Conservation (phyloP, 805 yeast genomes). For the Candida andamanensis region DNA sequence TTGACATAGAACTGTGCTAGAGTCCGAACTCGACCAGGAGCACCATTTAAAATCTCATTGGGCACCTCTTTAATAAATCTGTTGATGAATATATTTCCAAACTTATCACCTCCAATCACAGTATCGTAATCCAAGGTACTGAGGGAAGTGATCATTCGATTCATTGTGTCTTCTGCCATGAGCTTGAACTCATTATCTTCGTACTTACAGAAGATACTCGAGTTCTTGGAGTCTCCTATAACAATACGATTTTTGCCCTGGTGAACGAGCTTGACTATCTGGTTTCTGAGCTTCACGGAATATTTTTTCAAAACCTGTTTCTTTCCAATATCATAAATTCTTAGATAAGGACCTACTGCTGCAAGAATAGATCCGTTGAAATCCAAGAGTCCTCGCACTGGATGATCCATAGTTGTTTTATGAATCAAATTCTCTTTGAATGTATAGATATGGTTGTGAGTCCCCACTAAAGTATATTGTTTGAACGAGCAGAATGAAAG, state of each 20-base stretch:
- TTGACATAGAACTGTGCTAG: slow-evolving; percentile 58
- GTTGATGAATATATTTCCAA: slow-evolving; percentile 72
- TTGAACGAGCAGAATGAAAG: no score
- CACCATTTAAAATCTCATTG: slow-evolving; percentile 43
- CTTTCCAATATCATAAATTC: slow-evolving; percentile 69
- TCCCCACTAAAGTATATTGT: slow-evolving; percentile 5
- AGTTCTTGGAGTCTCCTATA: slow-evolving; percentile 67
- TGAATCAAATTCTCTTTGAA: slow-evolving; percentile 42
- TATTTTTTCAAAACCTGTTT: slow-evolving; percentile 74
- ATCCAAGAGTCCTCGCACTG: slow-evolving; percentile 43
- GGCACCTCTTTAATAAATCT: slow-evolving; percentile 44
- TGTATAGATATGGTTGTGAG: slow-evolving; percentile 17
- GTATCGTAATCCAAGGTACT: slow-evolving; percentile 68
- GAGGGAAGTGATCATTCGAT: slow-evolving; percentile 61
- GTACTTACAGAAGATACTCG: slow-evolving; percentile 54
- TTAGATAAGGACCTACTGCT: slow-evolving; percentile 48
- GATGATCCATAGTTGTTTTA: slow-evolving; percentile 49
- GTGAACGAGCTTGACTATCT: slow-evolving; percentile 49
- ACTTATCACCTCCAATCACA: slow-evolving; percentile 78
- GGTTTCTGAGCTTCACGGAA: slow-evolving; percentile 39
- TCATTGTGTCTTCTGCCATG: slow-evolving; percentile 63
- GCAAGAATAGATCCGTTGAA: slow-evolving; percentile 58
- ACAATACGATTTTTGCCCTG: slow-evolving; percentile 54
- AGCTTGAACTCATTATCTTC: slow-evolving; percentile 54
- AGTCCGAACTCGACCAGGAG: slow-evolving; percentile 47